phyloP scores from a whole-genome alignment of 179 eudicot species.

The Silene noctiflora region DNA sequence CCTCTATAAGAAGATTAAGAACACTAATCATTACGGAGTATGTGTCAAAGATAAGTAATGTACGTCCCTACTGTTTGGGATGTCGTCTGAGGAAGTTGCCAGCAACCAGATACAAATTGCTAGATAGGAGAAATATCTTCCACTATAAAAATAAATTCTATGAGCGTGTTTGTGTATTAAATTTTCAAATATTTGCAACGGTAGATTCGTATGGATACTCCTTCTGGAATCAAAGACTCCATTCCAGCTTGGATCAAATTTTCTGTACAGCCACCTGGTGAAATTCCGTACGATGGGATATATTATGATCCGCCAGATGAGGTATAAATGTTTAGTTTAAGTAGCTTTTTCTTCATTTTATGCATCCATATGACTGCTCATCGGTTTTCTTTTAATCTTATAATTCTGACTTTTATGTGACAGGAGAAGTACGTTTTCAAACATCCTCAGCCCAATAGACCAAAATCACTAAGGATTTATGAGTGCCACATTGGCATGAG shows the following conservation, averaged over 20 bases:
- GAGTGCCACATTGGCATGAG: constrained; percentile 99
- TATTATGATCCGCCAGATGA: constrained; percentile 97
- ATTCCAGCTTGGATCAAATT: constrained; percentile 99
- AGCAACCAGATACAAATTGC: background rate
- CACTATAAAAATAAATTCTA: too few species aligned
- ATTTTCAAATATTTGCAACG: background rate
- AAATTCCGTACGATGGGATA: constrained; percentile 89
- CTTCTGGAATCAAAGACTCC: constrained; percentile 94
- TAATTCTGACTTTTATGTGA: constrained; percentile 20
- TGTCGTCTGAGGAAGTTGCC: background rate
- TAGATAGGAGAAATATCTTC: background rate
- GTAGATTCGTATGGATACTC: constrained; percentile 96
- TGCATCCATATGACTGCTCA: background rate
- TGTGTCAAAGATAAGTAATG: background rate
- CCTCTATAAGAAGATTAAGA: background rate
- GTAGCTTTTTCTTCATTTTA: constrained; percentile 8
- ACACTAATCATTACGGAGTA: background rate
- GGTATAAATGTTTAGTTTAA: constrained; percentile 54
- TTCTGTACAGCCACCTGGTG: constrained; percentile 86
- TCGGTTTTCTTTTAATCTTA: constrained; percentile 15
- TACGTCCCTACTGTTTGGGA: background rate
- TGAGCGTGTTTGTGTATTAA: constrained; percentile 3
- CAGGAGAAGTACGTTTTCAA: constrained; percentile 84
- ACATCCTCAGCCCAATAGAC: constrained; percentile 86
- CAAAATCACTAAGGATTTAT: constrained; percentile 88